Percentiles rank a stretch among this genome's conserved stretches.
Conservation (phyloP, 2,329 filamentous ascomycete genomes). For the Gaeumannomyces tritici region DNA sequence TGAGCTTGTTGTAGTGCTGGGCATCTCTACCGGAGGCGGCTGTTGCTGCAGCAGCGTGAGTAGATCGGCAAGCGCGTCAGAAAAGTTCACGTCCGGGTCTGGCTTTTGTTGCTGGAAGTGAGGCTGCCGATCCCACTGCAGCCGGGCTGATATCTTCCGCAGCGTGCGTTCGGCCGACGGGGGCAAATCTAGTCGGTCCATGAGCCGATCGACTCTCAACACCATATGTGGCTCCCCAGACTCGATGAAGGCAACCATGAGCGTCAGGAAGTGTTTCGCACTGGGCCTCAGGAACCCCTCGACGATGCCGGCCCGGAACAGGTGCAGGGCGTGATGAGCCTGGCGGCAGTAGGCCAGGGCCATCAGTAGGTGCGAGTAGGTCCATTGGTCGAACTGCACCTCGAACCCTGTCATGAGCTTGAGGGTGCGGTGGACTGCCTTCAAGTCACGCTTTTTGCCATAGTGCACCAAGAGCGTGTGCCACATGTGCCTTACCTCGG, state of each 20-base stretch:
- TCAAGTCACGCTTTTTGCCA: slow-evolving; percentile 48
- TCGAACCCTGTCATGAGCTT: slow-evolving; percentile 35
- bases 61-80: neutral
- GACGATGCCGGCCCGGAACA: slow-evolving; percentile 33
- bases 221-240: slow-evolving; percentile 32
- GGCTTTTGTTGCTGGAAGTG: neutral
- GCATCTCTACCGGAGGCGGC: too few relatives aligned
- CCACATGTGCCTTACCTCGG: slow-evolving; percentile 52
- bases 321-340: slow-evolving; percentile 36
- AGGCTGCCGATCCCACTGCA: neutral
- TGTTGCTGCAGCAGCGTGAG: neutral
- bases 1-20: too few relatives aligned
- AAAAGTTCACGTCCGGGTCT: neutral
- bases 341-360: slow-evolving; percentile 39
- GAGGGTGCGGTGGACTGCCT: slow-evolving; percentile 37
- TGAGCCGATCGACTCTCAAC: slow-evolving; percentile 29
- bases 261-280: slow-evolving; percentile 38
- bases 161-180: neutral
- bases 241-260: slow-evolving; percentile 42
- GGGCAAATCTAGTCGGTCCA: slow-evolving; percentile 30
- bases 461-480: slow-evolving; percentile 66
- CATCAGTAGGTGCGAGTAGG: slow-evolving; percentile 38
- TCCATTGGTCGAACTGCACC: slow-evolving; percentile 38
- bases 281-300: slow-evolving; percentile 35
- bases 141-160: neutral